phyloP scores from a whole-genome alignment of 495 filamentous ascomycete genomes.

The Elaphomyces granulatus region DNA sequence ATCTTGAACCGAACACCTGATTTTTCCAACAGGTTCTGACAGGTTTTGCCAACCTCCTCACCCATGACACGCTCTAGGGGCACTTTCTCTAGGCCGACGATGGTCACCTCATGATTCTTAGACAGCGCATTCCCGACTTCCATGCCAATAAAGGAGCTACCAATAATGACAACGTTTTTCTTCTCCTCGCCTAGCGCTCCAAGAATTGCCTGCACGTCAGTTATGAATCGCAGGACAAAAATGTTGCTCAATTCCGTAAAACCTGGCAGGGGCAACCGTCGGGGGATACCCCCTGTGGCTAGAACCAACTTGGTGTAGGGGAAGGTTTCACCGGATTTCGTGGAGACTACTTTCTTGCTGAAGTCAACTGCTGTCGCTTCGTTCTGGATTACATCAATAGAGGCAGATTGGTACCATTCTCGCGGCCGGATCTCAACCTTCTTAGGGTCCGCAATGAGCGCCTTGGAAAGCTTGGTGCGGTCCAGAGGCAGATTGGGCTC shows the following conservation, averaged over 20 bases:
- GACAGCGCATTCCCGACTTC: slow-evolving; percentile 72
- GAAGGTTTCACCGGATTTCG: slow-evolving; percentile 52
- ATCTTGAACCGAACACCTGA: slow-evolving; percentile 81
- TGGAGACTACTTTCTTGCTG: slow-evolving; percentile 49
- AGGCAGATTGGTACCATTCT: slow-evolving; percentile 64
- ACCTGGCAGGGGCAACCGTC: slow-evolving; percentile 62
- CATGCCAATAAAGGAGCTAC: slow-evolving; percentile 92
- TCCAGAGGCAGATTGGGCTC: slow-evolving; percentile 82
- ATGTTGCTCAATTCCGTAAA: slow-evolving; percentile 80
- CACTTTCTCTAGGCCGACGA: slow-evolving; percentile 81
- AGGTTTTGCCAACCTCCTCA: slow-evolving; percentile 60
- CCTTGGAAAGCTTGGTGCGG: slow-evolving; percentile 91
- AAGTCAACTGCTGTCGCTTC: slow-evolving; percentile 72
- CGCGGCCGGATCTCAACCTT: slow-evolving; percentile 62
- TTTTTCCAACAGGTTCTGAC: slow-evolving; percentile 62
- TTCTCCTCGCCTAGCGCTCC: slow-evolving; percentile 58
- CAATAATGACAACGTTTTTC: slow-evolving; percentile 86
- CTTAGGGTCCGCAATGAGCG: slow-evolving; percentile 64
- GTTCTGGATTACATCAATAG: slow-evolving; percentile 58
- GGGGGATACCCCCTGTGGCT: slow-evolving; percentile 70
- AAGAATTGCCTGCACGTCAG: slow-evolving; percentile 62
- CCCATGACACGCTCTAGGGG: slow-evolving; percentile 87
- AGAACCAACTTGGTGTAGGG: slow-evolving; percentile 81
- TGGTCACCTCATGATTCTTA: slow-evolving; percentile 65
- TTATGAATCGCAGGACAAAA: slow-evolving; percentile 63